phyloP scores from a whole-genome alignment of 2,329 filamentous ascomycete genomes.

The Cryphonectria carpinicola region DNA sequence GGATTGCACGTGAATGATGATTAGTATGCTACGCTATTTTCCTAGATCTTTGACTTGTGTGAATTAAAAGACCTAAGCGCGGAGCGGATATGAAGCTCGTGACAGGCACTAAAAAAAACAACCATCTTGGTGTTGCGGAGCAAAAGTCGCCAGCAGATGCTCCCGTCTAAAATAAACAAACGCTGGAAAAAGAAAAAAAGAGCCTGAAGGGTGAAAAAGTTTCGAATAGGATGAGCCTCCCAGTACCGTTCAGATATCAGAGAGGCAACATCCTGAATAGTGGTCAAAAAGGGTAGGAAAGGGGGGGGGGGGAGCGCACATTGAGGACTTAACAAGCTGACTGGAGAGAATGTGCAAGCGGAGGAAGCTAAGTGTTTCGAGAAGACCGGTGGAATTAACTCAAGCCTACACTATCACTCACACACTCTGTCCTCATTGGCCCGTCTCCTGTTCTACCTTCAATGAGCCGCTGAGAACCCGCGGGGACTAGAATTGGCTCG shows the following conservation, averaged over 20 bases:
- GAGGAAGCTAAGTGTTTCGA: constrained; percentile 39
- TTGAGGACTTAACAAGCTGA: constrained; percentile 39
- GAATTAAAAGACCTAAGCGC: too few relatives aligned
- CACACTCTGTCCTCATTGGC: constrained; percentile 15
- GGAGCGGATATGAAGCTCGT: too few relatives aligned
- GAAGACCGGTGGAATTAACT: constrained; percentile 40
- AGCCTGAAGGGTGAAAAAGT: constrained; percentile 39
- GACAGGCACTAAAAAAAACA: too few relatives aligned
- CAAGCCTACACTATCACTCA: constrained; percentile 37
- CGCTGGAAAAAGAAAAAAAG: too few relatives aligned
- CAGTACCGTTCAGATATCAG: not conserved
- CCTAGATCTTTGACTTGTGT: too few relatives aligned
- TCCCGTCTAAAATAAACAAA: too few relatives aligned
- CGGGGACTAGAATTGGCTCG: constrained; percentile 43
- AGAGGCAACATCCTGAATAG: not conserved
- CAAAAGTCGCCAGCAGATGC: too few relatives aligned
- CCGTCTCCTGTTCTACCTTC: constrained; percentile 41
- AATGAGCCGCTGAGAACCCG: constrained; percentile 48
- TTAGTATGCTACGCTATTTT: too few relatives aligned
- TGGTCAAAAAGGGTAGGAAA: constrained; percentile 13
- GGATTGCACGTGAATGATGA: too few relatives aligned
- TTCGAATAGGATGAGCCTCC: not conserved
- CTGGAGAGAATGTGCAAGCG: constrained; percentile 34
- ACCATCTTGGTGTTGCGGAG: too few relatives aligned
- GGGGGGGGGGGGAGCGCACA: constrained; percentile 30